Evolutionary conservation across 306 rosid genomes (phyloP).

Genomic region (Notholithocarpus densiflorus): DNA sequence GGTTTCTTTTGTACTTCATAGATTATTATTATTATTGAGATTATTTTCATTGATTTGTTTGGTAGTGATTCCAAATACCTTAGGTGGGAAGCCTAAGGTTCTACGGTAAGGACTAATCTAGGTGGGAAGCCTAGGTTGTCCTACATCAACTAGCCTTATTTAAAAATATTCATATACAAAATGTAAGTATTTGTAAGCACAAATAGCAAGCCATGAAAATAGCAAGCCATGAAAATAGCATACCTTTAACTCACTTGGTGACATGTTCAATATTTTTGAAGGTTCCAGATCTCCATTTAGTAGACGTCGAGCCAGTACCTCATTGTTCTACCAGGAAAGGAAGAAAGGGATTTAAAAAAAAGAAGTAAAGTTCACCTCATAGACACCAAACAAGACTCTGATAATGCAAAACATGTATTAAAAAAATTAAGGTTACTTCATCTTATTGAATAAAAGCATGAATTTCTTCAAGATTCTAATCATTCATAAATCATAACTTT

Average conservation of each 20-base stretch:
- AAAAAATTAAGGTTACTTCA: not conserved
- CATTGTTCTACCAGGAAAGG: constrained; percentile 50
- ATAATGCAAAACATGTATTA: not conserved
- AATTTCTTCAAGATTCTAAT: not conserved
- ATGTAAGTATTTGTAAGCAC: not conserved
- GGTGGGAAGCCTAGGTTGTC: too few species aligned
- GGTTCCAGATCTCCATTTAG: constrained; percentile 86
- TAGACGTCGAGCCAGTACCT: constrained; percentile 58
- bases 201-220: not conserved
- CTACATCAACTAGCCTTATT: too few species aligned
- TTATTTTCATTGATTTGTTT: too few species aligned
- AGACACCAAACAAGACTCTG: not conserved
- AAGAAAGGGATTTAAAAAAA: not conserved
- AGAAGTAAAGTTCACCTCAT: not conserved
- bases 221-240: constrained; percentile 9
- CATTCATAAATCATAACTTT: not conserved
- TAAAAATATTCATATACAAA: not conserved
- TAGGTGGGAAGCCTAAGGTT: too few species aligned
- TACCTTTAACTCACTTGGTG: constrained; percentile 93
- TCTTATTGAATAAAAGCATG: not conserved
- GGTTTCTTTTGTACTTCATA: too few species aligned
- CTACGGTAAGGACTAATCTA: too few species aligned
- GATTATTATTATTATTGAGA: too few species aligned
- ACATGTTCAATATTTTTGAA: constrained; percentile 71
- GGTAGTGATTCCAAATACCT: too few species aligned